Evolutionary conservation across 768 basidiomycete species (phyloP).

Genomic region (Lepiota venenata): DNA sequence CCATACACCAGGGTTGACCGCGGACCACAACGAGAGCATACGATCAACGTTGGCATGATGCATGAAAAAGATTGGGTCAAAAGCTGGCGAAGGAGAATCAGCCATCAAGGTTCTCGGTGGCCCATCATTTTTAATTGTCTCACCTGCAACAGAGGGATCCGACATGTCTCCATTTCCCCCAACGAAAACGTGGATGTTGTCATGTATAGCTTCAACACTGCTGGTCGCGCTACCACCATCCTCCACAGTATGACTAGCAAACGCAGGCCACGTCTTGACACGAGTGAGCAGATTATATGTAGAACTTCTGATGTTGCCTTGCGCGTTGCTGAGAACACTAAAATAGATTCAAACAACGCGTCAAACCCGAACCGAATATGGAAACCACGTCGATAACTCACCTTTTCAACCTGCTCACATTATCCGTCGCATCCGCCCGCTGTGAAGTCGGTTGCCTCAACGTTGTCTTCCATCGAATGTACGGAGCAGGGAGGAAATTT

Average conservation of each 20-base stretch:
- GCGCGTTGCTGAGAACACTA: slow-evolving; percentile 19
- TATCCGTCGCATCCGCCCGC: slow-evolving; percentile 24
- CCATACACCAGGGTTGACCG: too few species aligned
- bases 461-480: slow-evolving; percentile 29
- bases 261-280: slow-evolving; percentile 32
- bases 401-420: slow-evolving; percentile 26
- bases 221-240: slow-evolving; percentile 31
- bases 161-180: slow-evolving; percentile 37
- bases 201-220: slow-evolving; percentile 43
- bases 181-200: slow-evolving; percentile 34
- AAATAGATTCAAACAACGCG: neutral
- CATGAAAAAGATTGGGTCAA: slow-evolving; percentile 33
- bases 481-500: slow-evolving; percentile 27
- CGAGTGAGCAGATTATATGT: slow-evolving; percentile 30
- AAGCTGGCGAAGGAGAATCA: slow-evolving; percentile 21
- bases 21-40: too few species aligned
- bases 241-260: slow-evolving; percentile 37
- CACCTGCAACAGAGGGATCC: slow-evolving; percentile 30
- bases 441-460: slow-evolving; percentile 28
- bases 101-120: neutral
- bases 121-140: neutral
- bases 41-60: too few species aligned
- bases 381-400: slow-evolving; percentile 11
- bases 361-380: neutral
- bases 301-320: slow-evolving; percentile 18